Percentiles rank a stretch among this genome's conserved stretches.
Evolutionary conservation across 371 early-diverging fungal species (phyloP).

Genomic region (Massospora cicadina): DNA sequence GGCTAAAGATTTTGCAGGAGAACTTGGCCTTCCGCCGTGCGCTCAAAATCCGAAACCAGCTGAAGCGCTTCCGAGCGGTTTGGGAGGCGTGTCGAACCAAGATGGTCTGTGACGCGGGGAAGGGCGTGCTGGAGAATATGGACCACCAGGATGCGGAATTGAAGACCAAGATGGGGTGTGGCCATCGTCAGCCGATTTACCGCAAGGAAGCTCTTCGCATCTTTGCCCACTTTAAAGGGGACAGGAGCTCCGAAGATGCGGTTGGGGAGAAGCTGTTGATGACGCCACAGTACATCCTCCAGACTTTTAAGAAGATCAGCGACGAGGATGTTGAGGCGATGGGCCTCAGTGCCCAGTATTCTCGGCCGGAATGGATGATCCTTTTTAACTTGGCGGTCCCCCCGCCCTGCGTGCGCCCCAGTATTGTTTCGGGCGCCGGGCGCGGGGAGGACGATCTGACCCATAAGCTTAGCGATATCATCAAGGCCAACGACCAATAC

Average conservation of each 20-base stretch:
- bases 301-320: slow-evolving; percentile 80
- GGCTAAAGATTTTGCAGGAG: slow-evolving; percentile 19
- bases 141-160: slow-evolving; percentile 12
- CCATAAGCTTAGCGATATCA: slow-evolving; percentile 86
- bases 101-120: slow-evolving; percentile 74
- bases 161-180: slow-evolving; percentile 78
- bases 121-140: slow-evolving; percentile 27
- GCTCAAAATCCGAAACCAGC: slow-evolving; percentile 50
- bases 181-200: slow-evolving; percentile 78
- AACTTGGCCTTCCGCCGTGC: slow-evolving; percentile 57
- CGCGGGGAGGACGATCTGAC: slow-evolving; percentile 98
- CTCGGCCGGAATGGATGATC: slow-evolving; percentile 98
- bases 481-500: slow-evolving; percentile 92
- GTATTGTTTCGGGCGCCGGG: slow-evolving; percentile 91
- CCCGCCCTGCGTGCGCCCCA: slow-evolving; percentile 98
- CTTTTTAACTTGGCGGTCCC: slow-evolving; percentile 91
- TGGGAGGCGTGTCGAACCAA: slow-evolving; percentile 85
- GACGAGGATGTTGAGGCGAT: slow-evolving; percentile 78
- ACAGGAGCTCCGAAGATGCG: slow-evolving; percentile 22
- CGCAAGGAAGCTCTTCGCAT: slow-evolving; percentile 83
- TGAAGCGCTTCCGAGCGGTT: slow-evolving; percentile 63
- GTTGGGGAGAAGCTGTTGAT: slow-evolving; percentile 52
- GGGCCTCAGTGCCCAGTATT: slow-evolving; percentile 85
- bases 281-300: slow-evolving; percentile 66
- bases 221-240: slow-evolving; percentile 43